Evolutionary conservation across 129 eudicot species (phyloP).

Genomic region (Lonicera japonica): DNA sequence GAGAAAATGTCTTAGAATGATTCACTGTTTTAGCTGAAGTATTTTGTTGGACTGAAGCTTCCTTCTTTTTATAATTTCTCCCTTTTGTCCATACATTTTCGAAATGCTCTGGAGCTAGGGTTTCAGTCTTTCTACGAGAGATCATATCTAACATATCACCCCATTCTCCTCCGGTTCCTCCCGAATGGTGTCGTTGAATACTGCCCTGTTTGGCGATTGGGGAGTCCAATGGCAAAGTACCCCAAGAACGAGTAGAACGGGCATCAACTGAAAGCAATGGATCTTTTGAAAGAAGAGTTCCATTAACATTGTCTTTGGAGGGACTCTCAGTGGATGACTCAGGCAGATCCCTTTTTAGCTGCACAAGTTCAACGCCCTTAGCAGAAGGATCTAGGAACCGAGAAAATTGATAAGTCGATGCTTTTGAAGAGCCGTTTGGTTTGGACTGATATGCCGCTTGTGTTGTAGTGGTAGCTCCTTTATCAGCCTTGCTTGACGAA

Average conservation of each 20-base stretch:
- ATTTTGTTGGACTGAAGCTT: conserved; percentile 24
- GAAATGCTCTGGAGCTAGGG: conserved; percentile 87
- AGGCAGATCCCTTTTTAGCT: conserved; percentile 51
- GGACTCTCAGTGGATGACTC: conserved; percentile 18
- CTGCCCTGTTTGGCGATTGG: conserved; percentile 22
- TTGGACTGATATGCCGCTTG: conserved; percentile 32
- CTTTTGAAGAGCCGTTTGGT: conserved; percentile 38
- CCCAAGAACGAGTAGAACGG: conserved; percentile 55
- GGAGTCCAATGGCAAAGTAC: conserved; percentile 25
- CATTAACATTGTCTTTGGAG: conserved; percentile 25
- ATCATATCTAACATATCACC: conserved; percentile 56
- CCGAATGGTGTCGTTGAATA: conserved; percentile 35
- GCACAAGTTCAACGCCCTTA: conserved; percentile 86
- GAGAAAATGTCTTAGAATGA: conserved; percentile 36
- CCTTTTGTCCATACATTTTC: conserved; percentile 97
- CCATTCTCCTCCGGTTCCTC: conserved; percentile 83
- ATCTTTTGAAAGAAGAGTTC: conserved; percentile 47
- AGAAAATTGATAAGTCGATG: conserved; percentile 45
- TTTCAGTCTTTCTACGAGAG: conserved; percentile 72
- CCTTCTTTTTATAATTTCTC: conserved; percentile 56
- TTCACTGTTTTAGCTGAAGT: conserved; percentile 24
- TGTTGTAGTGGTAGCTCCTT: conserved; percentile 43
- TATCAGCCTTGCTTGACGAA: conserved; percentile 49
- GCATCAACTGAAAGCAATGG: conserved; percentile 72
- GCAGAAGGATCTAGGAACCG: conserved; percentile 64